Evolutionary conservation across 140 eudicot species (phyloP).

Genomic region (Cichorium intybus): DNA sequence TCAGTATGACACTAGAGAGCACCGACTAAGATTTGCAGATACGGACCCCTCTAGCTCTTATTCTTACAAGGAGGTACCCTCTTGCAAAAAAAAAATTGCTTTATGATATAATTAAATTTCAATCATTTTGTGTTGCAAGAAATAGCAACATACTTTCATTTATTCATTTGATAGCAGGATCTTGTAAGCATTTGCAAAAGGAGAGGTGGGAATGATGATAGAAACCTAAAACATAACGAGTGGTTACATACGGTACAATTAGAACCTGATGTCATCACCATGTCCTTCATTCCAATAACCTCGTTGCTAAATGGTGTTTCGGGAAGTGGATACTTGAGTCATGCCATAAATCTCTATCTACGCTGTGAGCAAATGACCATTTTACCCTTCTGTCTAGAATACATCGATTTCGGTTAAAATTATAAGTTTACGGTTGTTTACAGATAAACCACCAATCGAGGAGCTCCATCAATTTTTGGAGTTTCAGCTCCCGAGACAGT

Average conservation of each 20-base stretch:
- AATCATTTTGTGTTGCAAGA: not conserved
- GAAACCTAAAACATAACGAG: slow-evolving; percentile 56
- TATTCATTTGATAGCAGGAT: slow-evolving; percentile 49
- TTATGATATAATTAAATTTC: not conserved
- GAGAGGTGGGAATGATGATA: slow-evolving; percentile 84
- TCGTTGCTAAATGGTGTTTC: slow-evolving; percentile 88
- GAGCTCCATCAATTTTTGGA: slow-evolving; percentile 99
- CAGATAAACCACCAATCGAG: slow-evolving; percentile 98
- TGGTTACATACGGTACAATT: slow-evolving; percentile 92
- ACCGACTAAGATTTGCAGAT: slow-evolving; percentile 82
- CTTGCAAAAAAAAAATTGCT: not conserved
- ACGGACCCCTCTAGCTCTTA: slow-evolving; percentile 76
- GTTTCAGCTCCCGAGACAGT: slow-evolving; percentile 92
- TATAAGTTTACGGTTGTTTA: slow-evolving; percentile 15
- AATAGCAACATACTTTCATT: not conserved
- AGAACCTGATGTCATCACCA: slow-evolving; percentile 95
- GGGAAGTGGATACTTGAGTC: slow-evolving; percentile 95
- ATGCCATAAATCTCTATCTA: slow-evolving; percentile 90
- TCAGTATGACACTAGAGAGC: slow-evolving; percentile 72
- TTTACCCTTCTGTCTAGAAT: not conserved
- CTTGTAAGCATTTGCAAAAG: slow-evolving; percentile 84
- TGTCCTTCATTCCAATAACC: slow-evolving; percentile 97
- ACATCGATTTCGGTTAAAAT: not conserved
- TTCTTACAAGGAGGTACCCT: slow-evolving; percentile 79
- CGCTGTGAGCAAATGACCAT: slow-evolving; percentile 67